Evolutionary conservation across 352 stramenopile genomes (phyloP).

Genomic region (Phytophthora constricta): DNA sequence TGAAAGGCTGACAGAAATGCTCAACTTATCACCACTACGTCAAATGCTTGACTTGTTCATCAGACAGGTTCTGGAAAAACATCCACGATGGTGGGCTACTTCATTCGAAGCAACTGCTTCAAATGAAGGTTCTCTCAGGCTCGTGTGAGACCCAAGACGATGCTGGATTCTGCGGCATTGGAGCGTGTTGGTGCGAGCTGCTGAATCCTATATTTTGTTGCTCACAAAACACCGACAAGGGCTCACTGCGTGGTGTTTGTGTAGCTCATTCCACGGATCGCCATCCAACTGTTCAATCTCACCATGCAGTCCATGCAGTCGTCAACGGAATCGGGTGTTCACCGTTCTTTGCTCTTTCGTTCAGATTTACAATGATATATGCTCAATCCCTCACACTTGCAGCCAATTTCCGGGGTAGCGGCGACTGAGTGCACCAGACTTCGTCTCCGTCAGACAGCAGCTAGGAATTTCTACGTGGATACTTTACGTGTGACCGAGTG

Average conservation of each 20-base stretch:
- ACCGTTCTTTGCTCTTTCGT: constrained; percentile 72
- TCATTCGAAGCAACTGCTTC: constrained; percentile 27
- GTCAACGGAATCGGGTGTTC: constrained; percentile 48
- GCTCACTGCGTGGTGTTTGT: no score
- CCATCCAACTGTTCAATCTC: constrained; percentile 33
- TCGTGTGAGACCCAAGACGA: constrained; percentile 25
- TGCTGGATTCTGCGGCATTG: constrained; percentile 18
- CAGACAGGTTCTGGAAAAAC: constrained; percentile 70
- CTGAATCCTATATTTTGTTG: no score
- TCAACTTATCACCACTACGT: no score
- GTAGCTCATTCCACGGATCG: constrained; percentile 56
- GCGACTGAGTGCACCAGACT: constrained; percentile 18
- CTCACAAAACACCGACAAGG: no score
- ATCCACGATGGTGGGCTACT: constrained; percentile 63
- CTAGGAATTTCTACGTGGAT: constrained; percentile 69
- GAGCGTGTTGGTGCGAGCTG: constrained; percentile 39
- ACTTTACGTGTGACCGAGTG: constrained; percentile 57
- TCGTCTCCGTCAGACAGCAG: constrained; percentile 52
- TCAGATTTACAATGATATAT: constrained; percentile 92
- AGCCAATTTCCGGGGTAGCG: not conserved
- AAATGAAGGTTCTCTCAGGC: not conserved
- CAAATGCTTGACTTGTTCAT: constrained; percentile 30
- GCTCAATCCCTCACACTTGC: constrained; percentile 58
- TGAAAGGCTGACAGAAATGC: not conserved
- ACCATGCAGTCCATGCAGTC: constrained; percentile 49